Conservation (phyloP, 2,329 filamentous ascomycete genomes). For the Xylaria digitata region DNA sequence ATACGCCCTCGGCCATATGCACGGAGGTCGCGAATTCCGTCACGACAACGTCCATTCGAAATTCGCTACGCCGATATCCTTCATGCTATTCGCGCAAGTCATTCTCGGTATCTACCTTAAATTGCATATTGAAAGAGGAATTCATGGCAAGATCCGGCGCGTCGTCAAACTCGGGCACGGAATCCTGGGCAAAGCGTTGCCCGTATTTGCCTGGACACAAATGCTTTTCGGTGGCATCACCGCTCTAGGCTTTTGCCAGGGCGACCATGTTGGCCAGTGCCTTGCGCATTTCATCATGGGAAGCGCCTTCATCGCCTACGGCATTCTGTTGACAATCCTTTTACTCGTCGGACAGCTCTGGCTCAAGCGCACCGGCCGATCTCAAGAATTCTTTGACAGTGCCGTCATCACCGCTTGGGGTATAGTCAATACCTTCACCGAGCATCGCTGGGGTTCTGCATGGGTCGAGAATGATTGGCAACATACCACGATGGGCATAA, state of each 20-base stretch:
- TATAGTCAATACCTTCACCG: conserved; percentile 97
- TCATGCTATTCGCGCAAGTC: conserved; percentile 81
- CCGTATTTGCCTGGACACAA: conserved; percentile 88
- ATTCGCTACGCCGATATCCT: conserved; percentile 84
- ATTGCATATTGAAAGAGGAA: conserved; percentile 86
- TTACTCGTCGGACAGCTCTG: conserved; percentile 89
- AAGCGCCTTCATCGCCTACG: conserved; percentile 93
- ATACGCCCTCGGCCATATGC: conserved; percentile 91
- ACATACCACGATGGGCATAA: conserved; percentile 98
- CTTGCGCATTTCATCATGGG: conserved; percentile 99
- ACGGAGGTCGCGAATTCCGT: conserved; percentile 88
- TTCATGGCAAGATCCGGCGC: conserved; percentile 81
- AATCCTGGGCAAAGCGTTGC: conserved; percentile 86
- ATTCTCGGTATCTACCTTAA: conserved; percentile 87
- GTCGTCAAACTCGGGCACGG: conserved; percentile 80
- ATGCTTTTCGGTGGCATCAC: conserved; percentile 98
- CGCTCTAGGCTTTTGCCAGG: conserved; percentile 89
- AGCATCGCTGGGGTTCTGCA: conserved; percentile 88
- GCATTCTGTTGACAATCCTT: conserved; percentile 85
- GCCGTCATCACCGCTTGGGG: conserved; percentile 93
- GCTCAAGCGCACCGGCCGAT: conserved; percentile 83
- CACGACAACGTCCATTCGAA: conserved; percentile 79
- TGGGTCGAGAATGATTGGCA: conserved; percentile 97
- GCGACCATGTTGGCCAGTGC: conserved; percentile 91
- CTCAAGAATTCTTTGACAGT: conserved; percentile 97